Evolutionary conservation across 2,329 filamentous ascomycete genomes (phyloP).

Genomic region (Cladosporium halotolerans): DNA sequence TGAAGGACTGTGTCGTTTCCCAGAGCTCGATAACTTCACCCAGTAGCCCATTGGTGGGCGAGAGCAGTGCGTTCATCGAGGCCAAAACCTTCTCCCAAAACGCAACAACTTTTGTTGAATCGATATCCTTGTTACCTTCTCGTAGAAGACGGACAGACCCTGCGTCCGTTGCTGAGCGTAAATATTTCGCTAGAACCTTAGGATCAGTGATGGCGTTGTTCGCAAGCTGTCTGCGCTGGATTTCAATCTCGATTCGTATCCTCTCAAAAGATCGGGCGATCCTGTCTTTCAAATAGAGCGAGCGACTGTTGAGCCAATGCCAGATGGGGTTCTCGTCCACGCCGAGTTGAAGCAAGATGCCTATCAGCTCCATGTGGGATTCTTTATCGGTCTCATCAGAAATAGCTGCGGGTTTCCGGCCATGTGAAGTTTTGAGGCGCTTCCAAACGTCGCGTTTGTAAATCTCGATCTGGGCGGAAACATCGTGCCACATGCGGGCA

Average conservation of each 20-base stretch:
- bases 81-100: constrained; percentile 84
- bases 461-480: constrained; percentile 74
- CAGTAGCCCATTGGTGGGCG: constrained; percentile 67
- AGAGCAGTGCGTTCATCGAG: constrained; percentile 69
- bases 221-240: constrained; percentile 74
- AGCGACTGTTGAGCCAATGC: constrained; percentile 87
- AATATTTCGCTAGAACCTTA: constrained; percentile 64
- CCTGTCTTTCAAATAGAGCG: constrained; percentile 81
- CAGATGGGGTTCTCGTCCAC: constrained; percentile 95
- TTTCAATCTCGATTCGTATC: constrained; percentile 87
- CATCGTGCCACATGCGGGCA: constrained; percentile 90
- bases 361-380: constrained; percentile 88
- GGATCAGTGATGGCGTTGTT: constrained; percentile 64
- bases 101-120: constrained; percentile 74
- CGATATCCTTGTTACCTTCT: constrained; percentile 53
- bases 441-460: constrained; percentile 92
- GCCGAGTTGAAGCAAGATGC: constrained; percentile 82
- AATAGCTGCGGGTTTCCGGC: constrained; percentile 20
- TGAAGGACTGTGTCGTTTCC: constrained; percentile 85
- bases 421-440: constrained; percentile 46
- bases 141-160: constrained; percentile 18
- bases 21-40: constrained; percentile 91
- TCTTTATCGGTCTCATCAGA: constrained; percentile 47
- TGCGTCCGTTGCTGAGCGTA: constrained; percentile 57
- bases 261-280: constrained; percentile 75